Evolutionary conservation across 768 basidiomycete species (phyloP).

Genomic region (Termitomyces sp.): DNA sequence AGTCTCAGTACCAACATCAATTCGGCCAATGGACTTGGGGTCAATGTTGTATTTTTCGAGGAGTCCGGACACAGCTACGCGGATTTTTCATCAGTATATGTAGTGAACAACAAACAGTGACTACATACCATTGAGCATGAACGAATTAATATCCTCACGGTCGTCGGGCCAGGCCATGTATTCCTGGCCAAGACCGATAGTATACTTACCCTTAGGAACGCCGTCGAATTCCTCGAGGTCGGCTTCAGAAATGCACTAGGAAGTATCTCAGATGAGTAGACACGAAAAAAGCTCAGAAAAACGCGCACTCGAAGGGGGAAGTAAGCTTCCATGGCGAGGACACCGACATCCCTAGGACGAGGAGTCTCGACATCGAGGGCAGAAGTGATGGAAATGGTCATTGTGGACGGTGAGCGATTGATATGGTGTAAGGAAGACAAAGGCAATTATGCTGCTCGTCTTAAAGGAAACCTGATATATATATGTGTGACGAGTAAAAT

Average conservation of each 20-base stretch:
- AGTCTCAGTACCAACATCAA: slow-evolving; percentile 98
- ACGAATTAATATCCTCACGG: slow-evolving; percentile 98
- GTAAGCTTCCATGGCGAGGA: slow-evolving; percentile 92
- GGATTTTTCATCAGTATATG: slow-evolving; percentile 1
- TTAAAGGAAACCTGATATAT: slow-evolving; percentile 18
- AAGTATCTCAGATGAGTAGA: slow-evolving; percentile 5
- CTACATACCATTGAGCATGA: slow-evolving; percentile 81
- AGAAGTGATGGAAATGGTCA: slow-evolving; percentile 36
- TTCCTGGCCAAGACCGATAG: slow-evolving; percentile 95
- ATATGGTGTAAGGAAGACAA: background rate
- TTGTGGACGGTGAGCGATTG: slow-evolving; percentile 13
- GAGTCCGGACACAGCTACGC: slow-evolving; percentile 78
- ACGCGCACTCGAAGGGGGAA: slow-evolving; percentile 79
- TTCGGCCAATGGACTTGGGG: slow-evolving; percentile 92
- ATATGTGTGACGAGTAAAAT: slow-evolving; percentile 27
- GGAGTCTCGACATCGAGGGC: slow-evolving; percentile 32
- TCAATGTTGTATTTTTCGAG: slow-evolving; percentile 94
- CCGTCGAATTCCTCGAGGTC: slow-evolving; percentile 94
- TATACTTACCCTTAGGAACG: slow-evolving; percentile 95
- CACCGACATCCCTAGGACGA: slow-evolving; percentile 90
- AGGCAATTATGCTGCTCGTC: slow-evolving; percentile 8
- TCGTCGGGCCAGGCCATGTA: slow-evolving; percentile 99
- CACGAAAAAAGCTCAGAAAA: background rate
- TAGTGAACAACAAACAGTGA: background rate
- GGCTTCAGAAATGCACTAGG: slow-evolving; percentile 90